A percentile compares a stretch with the other conserved stretches of the same genome.
These are phyloP conservation scores for Leccinum disarticulatum DNA, from an alignment of 768 basidiomycete genomes.

Conservation along the genomic window DNA sequence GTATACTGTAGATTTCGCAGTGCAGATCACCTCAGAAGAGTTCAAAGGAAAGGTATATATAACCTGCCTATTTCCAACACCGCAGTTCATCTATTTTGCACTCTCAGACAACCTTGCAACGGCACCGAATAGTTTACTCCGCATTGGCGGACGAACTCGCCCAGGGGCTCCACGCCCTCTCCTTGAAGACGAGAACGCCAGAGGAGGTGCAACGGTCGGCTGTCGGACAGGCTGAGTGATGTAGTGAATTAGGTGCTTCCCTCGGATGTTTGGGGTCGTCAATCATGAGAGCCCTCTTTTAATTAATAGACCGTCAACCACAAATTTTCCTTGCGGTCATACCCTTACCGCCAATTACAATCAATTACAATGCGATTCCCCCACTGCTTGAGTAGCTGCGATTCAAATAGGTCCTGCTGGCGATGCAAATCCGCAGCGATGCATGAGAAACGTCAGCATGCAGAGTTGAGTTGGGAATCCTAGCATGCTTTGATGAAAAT, in stretches of 20 bases:
- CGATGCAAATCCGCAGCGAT: slow-evolving; percentile 19
- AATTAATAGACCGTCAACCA: slow-evolving; percentile 29
- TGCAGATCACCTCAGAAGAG: slow-evolving; percentile 67
- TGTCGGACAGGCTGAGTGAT: slow-evolving; percentile 24
- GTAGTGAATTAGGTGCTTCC: slow-evolving; percentile 19
- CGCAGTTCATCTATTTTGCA: slow-evolving; percentile 12
- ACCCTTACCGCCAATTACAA: slow-evolving; percentile 12
- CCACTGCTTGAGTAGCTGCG: slow-evolving; percentile 9
- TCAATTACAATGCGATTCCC: slow-evolving; percentile 21
- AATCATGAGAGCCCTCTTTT: slow-evolving; percentile 32
- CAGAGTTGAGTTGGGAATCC: neutral
- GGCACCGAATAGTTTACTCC: slow-evolving; percentile 77
- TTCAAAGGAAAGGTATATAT: slow-evolving; percentile 71
- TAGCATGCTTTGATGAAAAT: neutral
- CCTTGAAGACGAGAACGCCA: slow-evolving; percentile 70
- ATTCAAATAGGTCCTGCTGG: slow-evolving; percentile 12
- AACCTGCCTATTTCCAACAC: slow-evolving; percentile 4
- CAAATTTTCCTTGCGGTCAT: slow-evolving; percentile 22
- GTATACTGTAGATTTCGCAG: slow-evolving; percentile 62
- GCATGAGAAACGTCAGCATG: slow-evolving; percentile 2
- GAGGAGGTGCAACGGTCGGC: slow-evolving; percentile 41
- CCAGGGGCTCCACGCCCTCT: slow-evolving; percentile 74
- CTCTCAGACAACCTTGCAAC: slow-evolving; percentile 67
- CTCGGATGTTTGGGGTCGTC: slow-evolving; percentile 16
- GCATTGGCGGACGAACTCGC: slow-evolving; percentile 70